phyloP scores from a whole-genome alignment of 352 stramenopile species.

The Globisporangium acanthophoron region DNA sequence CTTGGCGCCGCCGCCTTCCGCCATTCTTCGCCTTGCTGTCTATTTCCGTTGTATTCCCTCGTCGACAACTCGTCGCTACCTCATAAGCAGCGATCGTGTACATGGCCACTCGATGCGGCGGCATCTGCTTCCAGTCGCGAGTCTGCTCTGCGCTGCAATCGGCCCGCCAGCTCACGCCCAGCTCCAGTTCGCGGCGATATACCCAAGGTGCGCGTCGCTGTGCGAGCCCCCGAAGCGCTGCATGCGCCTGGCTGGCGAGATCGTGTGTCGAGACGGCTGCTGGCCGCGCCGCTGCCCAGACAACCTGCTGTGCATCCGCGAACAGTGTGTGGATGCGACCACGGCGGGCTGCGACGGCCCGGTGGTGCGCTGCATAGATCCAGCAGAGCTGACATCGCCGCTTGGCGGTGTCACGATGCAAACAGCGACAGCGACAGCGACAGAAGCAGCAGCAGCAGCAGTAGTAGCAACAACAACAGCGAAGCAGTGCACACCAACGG shows the following conservation, averaged over 20 bases:
- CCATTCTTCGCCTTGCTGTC: no score
- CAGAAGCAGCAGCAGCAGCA: neutral
- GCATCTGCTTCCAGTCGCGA: neutral
- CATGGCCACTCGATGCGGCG: neutral
- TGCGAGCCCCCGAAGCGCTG: conserved; percentile 4
- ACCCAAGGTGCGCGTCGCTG: neutral
- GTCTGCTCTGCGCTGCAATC: neutral
- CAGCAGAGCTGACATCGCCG: neutral
- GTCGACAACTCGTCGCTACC: no score
- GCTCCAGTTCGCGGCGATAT: conserved; percentile 1
- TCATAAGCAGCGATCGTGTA: neutral
- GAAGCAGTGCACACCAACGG: neutral
- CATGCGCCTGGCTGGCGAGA: neutral
- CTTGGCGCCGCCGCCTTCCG: no score
- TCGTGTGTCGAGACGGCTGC: conserved; percentile 1
- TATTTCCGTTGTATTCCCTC: no score
- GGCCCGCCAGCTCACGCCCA: neutral
- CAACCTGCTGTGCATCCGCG: neutral
- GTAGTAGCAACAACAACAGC: neutral
- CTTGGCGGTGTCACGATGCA: neutral
- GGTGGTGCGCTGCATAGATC: neutral
- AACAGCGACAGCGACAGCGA: neutral
- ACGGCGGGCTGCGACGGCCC: neutral
- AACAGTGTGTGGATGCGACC: neutral
- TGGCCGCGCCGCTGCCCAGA: neutral